phyloP scores from a whole-genome alignment of 2,329 filamentous ascomycete species.

The Onygena corvina region DNA sequence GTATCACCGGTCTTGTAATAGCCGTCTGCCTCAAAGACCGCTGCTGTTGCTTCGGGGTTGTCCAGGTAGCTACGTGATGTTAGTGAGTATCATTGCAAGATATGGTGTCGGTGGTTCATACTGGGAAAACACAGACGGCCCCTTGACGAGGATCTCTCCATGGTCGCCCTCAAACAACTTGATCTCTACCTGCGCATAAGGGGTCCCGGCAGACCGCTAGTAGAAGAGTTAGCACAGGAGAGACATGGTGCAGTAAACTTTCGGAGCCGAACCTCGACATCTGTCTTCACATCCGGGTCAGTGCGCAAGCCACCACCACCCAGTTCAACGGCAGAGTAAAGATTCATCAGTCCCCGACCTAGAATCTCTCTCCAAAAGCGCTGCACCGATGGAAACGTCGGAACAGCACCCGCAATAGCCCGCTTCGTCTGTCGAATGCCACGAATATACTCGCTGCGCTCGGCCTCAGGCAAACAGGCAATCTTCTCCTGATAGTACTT shows the following conservation, averaged over 20 bases:
- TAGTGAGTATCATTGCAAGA: not conserved
- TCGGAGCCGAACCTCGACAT: constrained; percentile 1
- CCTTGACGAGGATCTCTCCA: constrained; percentile 14
- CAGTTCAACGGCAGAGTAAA: not conserved
- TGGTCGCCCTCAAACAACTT: constrained; percentile 11
- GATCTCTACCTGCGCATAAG: constrained; percentile 5
- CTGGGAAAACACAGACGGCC: constrained; percentile 8
- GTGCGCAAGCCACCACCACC: not conserved
- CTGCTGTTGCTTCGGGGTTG: constrained; percentile 8
- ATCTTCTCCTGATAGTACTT: constrained; percentile 12
- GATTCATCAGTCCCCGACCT: not conserved
- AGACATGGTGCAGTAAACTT: not conserved
- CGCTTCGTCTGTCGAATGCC: not conserved
- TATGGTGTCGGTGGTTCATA: too few species aligned
- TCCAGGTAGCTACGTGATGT: constrained; percentile 9
- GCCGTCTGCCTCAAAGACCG: constrained; percentile 15
- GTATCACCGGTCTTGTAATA: constrained; percentile 18
- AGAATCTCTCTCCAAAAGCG: constrained; percentile 5
- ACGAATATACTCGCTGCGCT: constrained; percentile 6
- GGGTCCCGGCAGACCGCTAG: constrained; percentile 12
- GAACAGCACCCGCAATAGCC: constrained; percentile 1
- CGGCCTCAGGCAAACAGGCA: not conserved
- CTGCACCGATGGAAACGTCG: constrained; percentile 1
- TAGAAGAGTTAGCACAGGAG: not conserved
- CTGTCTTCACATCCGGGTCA: not conserved